These are phyloP conservation scores for Solanum medicagineum DNA, from an alignment of 257 asterid genomes.

Conservation along the genomic window DNA sequence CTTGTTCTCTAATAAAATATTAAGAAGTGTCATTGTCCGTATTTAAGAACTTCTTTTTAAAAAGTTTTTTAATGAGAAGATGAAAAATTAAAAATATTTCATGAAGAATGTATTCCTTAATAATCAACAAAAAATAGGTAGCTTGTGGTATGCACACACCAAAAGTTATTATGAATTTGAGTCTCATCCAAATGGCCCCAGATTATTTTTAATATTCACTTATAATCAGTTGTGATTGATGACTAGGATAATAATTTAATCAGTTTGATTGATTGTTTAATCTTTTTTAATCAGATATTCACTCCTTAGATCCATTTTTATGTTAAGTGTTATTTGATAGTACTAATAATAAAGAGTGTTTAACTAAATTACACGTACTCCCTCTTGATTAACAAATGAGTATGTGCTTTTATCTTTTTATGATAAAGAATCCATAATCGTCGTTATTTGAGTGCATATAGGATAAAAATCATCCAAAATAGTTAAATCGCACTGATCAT, in stretches of 20 bases:
- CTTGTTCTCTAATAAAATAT: neutral
- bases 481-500: fast-evolving
- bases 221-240: neutral
- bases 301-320: neutral
- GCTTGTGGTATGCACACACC: neutral
- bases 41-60: neutral
- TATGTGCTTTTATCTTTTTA: neutral
- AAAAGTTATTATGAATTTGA: neutral
- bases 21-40: neutral
- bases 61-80: too few relatives aligned
- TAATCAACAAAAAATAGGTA: neutral
- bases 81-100: too few relatives aligned
- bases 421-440: neutral
- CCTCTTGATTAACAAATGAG: neutral
- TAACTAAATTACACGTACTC: neutral
- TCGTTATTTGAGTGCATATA: too few relatives aligned
- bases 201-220: neutral
- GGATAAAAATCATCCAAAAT: neutral
- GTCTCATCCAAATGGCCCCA: neutral
- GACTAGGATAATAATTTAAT: neutral
- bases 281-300: neutral
- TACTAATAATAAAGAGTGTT: neutral
- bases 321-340: neutral
- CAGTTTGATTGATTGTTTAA: neutral
- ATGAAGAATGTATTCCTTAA: neutral